Base-by-base conservation (phyloP, 73 alveolate genomes). In the Tetrahymena borealis region DNA sequence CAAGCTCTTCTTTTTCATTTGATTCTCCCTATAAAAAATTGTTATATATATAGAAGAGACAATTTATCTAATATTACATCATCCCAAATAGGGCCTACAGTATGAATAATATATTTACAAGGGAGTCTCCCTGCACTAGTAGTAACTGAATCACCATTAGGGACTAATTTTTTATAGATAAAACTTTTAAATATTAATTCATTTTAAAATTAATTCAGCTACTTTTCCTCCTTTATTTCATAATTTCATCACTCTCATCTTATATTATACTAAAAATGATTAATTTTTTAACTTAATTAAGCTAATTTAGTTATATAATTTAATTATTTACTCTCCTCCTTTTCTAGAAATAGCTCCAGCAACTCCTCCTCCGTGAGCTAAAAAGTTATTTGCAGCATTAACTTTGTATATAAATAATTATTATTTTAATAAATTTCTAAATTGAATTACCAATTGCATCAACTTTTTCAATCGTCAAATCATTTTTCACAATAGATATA, bases 81-180 rank as follows among this genome's bases (percentile, higher is more conserved):
- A 20, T 94, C 91, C 90, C 96, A 92, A 7, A 95, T 91, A 39
- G 99, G 99, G 13, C 99, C 99, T 43, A 96, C 99, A 36, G 99
- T 97, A 85, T 97, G 99, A 31, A 98, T 95, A 16, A 98, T 90
- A 39, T 94, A 90, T 94, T 96, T 97, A 94, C 98, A 96, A 24
- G 98, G 97, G 40, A 98, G 97, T 78, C 78, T 43, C 90, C 98
- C 98, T 12, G 98, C 96, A 40, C 95, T 93, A 11, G 99, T 96
- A 20, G 94, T 95, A 78, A 93, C 94, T 31, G 95, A 97, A 35
- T 94, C 93, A 12, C 99, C 99, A 28, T 95, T 91, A 39, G 90
- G 36, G 11, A 93, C 78, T 33, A 39, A 39, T 32, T 96, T 96
- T 40, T 94, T 37, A 78, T 91, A 91, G 92, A 94, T 79, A 94